Evolutionary conservation across 352 stramenopile genomes (phyloP), one percentile per base, ranked within the genome.

Genomic region (Phytophthora pini): DNA sequence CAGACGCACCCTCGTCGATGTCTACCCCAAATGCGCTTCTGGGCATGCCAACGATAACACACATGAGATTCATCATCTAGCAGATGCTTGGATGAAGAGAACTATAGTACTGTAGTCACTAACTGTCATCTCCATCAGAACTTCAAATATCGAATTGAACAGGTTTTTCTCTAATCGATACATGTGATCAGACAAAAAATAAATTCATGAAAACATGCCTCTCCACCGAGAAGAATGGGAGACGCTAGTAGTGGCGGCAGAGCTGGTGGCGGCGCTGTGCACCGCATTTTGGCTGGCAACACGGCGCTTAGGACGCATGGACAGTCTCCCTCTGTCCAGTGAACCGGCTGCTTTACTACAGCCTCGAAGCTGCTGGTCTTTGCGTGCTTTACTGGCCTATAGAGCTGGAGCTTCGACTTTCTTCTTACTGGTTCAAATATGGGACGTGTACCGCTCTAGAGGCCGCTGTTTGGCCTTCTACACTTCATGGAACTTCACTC

Each of bases 401-500:
- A 65, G 84, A 15, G 43, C 68, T 0, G 39, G 40, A 2, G 69
- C 67, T n/a, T 48, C 67, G 9, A 66, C 52, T 3, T 93, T 91
- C 61, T 93, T 88, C 60, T 41, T 79, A 0, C 20, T 80, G 31
- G 57, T 92, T 27, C 82, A 91, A 55, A 22, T 79, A 20, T 87
- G 76, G 70, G 82, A 95, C 56, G 27, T 92, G 4, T 80, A 79
- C 40, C 79, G 83, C 41, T 84, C 87, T 13, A 29, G 47, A 9
- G 64, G 62, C 31, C 65, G 67, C 32, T 92, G 87, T 44, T 57
- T 93, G 49, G 63, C 64, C 47, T 93, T 95, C 62, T 95, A 91
- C 70, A 95, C 87, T 39, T 91, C 82, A n/a, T 95, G 87, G 87
- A 95, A 95, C 65, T 92, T 93, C 44, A 75, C 90, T n/a, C 61